Percentiles rank a stretch among this genome's conserved stretches.
Evolutionary conservation across 139 green algal genomes (phyloP).

Genomic region (Chlamydomonas sp.): DNA sequence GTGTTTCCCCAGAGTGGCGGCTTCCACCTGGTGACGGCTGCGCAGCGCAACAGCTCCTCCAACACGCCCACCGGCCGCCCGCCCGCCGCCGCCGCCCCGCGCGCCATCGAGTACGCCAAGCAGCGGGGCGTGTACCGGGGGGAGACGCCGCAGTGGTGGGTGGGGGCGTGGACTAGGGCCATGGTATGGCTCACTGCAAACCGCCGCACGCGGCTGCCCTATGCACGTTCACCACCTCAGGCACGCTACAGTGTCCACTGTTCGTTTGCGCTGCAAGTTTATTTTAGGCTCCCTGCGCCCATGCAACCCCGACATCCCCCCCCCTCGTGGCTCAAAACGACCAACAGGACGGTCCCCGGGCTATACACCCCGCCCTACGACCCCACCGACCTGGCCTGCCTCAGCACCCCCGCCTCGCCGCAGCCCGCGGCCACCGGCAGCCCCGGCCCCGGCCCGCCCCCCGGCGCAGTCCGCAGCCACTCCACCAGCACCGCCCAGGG

Average conservation of each 20-base stretch:
- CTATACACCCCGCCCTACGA: conserved; percentile 17
- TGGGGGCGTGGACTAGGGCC: neutral
- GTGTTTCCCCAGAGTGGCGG: neutral
- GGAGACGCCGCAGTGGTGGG: conserved; percentile 33
- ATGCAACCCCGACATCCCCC: neutral
- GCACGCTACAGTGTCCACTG: neutral
- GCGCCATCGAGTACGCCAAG: conserved; percentile 43
- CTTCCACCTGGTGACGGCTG: neutral
- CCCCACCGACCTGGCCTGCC: neutral
- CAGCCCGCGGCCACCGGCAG: neutral
- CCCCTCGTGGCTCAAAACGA: neutral
- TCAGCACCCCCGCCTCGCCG: conserved; percentile 9
- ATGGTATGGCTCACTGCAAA: neutral
- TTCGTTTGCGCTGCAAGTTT: neutral
- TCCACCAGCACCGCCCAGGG: neutral
- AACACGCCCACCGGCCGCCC: neutral
- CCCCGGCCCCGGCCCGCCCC: neutral
- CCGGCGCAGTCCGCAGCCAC: neutral
- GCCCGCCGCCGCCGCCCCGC: neutral
- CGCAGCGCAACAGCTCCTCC: neutral
- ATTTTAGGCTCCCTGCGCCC: no score
- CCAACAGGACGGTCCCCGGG: conserved; percentile 21
- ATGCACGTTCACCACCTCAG: neutral
- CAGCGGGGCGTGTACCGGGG: conserved; percentile 43
- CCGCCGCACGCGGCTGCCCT: neutral